Evolutionary conservation across 352 stramenopile species (phyloP).

Genomic region (Phytopythium chamaehyphon): DNA sequence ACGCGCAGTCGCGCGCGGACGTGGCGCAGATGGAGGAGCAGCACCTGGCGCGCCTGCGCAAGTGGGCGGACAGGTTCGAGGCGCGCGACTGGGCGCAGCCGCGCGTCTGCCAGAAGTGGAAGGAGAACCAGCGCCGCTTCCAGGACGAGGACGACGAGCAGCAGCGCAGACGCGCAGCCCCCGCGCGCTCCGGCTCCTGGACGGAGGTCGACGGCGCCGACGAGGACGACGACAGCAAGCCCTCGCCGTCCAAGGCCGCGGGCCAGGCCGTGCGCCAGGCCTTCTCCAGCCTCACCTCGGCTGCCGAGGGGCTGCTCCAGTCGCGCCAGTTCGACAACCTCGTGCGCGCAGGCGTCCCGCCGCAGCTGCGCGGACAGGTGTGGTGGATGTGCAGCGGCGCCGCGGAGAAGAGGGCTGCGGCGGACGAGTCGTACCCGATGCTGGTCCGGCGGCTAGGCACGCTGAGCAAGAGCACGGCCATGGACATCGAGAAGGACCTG

Average conservation of each 20-base stretch:
- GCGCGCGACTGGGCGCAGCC: slow-evolving; percentile 46
- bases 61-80: slow-evolving; percentile 59
- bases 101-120: slow-evolving; percentile 67
- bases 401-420: slow-evolving; percentile 33
- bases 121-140: slow-evolving; percentile 60
- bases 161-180: neutral
- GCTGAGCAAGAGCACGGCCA: slow-evolving; percentile 54
- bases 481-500: slow-evolving; percentile 90
- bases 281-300: slow-evolving; percentile 41
- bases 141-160: slow-evolving; percentile 8
- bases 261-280: slow-evolving; percentile 39
- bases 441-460: slow-evolving; percentile 52
- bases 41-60: slow-evolving; percentile 28
- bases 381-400: slow-evolving; percentile 83
- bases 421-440: slow-evolving; percentile 46
- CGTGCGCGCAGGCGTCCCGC: slow-evolving; percentile 57
- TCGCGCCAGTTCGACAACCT: slow-evolving; percentile 65
- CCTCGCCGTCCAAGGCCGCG: slow-evolving; percentile 19
- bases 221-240: slow-evolving; percentile 9
- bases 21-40: slow-evolving; percentile 19
- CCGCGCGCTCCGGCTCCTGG: slow-evolving; percentile 1
- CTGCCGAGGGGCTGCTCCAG: slow-evolving; percentile 45
- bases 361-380: slow-evolving; percentile 59
- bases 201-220: slow-evolving; percentile 3
- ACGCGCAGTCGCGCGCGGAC: slow-evolving; percentile 7